phyloP scores from a whole-genome alignment of 116 monocot species.

The Posidonia oceanica region DNA sequence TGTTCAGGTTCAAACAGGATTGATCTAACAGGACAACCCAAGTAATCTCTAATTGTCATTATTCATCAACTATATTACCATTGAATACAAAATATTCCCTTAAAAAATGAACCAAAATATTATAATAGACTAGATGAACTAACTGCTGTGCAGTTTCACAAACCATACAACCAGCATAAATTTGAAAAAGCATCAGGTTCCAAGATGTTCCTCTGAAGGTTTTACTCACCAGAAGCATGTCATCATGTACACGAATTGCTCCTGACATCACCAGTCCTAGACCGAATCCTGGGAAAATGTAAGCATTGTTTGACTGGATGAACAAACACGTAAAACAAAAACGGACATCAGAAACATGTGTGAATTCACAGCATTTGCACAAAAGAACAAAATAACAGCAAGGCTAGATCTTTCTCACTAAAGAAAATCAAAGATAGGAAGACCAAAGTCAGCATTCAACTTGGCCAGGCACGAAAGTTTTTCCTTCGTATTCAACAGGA shows the following conservation, averaged over 20 bases:
- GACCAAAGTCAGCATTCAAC: conserved; percentile 13
- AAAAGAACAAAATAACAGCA: not conserved
- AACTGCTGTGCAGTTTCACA: too few species aligned
- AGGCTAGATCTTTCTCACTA: not conserved
- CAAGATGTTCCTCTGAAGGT: not conserved
- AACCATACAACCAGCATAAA: too few species aligned
- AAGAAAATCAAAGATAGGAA: not conserved
- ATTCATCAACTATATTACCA: too few species aligned
- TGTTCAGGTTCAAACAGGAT: not conserved
- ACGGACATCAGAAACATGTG: not conserved
- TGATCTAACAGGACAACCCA: too few species aligned
- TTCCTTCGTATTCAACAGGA: conserved; percentile 67
- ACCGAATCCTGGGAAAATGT: conserved; percentile 90
- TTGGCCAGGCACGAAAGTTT: conserved; percentile 62
- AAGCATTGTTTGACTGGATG: conserved; percentile 87
- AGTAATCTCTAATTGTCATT: too few species aligned
- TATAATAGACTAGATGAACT: not conserved
- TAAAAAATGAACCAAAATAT: not conserved
- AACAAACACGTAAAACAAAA: not conserved
- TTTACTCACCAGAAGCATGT: conserved; percentile 79
- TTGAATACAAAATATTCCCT: too few species aligned
- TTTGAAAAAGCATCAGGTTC: not conserved
- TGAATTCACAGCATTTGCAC: not conserved
- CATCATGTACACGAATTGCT: conserved; percentile 83
- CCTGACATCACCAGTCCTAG: conserved; percentile 88